Base-by-base conservation (phyloP, 306 rosid species). In the Senna siamea region DNA sequence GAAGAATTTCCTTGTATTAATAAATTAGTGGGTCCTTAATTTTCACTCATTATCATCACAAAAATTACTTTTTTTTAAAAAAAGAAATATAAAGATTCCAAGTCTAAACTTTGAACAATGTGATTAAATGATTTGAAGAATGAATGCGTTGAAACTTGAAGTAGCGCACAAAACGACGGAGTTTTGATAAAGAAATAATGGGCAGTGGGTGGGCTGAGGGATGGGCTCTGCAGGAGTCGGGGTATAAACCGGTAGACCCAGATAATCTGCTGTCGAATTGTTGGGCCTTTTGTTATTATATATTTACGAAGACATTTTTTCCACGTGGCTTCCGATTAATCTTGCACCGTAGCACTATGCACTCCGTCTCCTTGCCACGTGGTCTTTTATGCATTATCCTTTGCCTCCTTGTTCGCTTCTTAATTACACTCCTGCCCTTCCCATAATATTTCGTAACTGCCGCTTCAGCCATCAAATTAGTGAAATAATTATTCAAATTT, bases 251-350 rank as follows among this genome's bases (percentile, higher is more conserved):
- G 54, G 78, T 71, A 72, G 28, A 80, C 41, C 67, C 79, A 66
- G 43, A 30, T 61, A 51, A 30, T 26, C 40, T 20, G 26, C 66
- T 83, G 90, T 87, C 83, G 86, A 75, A 83, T 23, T 55, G 79
- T 69, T 78, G 54, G 47, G 37, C 0, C 23, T 48, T n/a, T 18
- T 14, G 77, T 50, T 23, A 32, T 54, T 23, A 3, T 43, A 32
- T 13, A 13, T 54, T 63, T n/a, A n/a, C n/a, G n/a, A 69, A 47
- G 55, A 15, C 32, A 51, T 56, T 56, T 78, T 64, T 19, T 52
- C 77, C 86, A 84, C 91, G 90, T 85, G 88, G 82, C 75, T 18
- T 18, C 3, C 8, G 51, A 14, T 30, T 8, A 30, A 72, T 80
- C 62, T 50, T 58, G 85, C 90, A 81, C 37, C 86, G 65, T 70